Evolutionary conservation across 2,329 filamentous ascomycete species (phyloP), one percentile per base, ranked within the genome.

Genomic region (Verticillium zaregamsianum): DNA sequence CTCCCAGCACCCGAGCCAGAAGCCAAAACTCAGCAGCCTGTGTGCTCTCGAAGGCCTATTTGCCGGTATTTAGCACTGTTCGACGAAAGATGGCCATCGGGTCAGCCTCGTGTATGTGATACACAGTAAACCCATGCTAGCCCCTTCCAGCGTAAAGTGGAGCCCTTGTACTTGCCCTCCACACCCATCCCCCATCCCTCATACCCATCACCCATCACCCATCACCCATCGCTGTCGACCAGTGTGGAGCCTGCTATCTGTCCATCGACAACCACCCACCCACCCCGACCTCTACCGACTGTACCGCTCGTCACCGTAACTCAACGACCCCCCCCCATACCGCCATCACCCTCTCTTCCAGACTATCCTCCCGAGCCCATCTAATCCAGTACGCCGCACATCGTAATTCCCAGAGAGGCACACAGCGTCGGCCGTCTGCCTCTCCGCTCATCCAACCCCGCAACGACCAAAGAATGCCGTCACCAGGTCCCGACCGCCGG

Each of bases 401-500:
- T 25, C 45, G 12, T 52, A 28, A 5, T 52, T 20, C 20, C 11
- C 12, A 11, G n/a, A 52, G 20, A 25, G 45, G 45, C 45, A 52
- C 45, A 52, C 20, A 5, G 31, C 37, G 39, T 57, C 32, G 12
- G 11, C 60, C 31, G 8, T 52, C 45, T 52, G 45, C 45, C 45
- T 52, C 45, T 28, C 31, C 37, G 55, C 32, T 37, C 55, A 12
- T n/a, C 45, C 20, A 20, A 52, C 45, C 45, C 45, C 45, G 45
- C 45, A n/a, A 9, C 45, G 20, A 54, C 37, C 60, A 17, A 64
- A 66, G 64, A 52, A 66, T 66, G 64, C 64, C 64, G 59, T 60
- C 64, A 31, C 63, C 56, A 55, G 54, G 70, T 66, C 67, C 73
- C 62, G 66, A 70, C 61, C 69, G 66, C 58, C 71, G 70, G 61